phyloP scores from a whole-genome alignment of 805 yeast species.

The Yarrowia keelungensis region DNA sequence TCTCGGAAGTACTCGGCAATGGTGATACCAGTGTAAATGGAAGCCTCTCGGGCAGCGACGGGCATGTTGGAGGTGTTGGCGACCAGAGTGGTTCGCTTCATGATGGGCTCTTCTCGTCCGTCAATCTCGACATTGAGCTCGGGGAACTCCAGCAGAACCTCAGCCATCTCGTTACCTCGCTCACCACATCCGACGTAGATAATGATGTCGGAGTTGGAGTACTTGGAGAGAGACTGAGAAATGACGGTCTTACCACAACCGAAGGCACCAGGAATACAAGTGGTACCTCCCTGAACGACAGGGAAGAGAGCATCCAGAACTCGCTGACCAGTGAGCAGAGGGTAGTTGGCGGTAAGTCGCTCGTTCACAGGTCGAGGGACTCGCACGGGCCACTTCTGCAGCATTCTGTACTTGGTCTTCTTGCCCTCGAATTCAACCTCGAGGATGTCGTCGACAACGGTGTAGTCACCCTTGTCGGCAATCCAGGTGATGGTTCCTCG shows the following conservation, averaged over 20 bases:
- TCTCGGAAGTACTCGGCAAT: constrained; percentile 99
- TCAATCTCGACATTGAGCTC: constrained; percentile 88
- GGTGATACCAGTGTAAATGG: constrained; percentile 98
- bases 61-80: constrained; percentile 99
- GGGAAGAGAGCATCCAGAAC: constrained; percentile 98
- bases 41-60: constrained; percentile 99
- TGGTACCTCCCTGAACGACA: constrained; percentile 99
- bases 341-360: constrained; percentile 90
- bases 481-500: constrained; percentile 94
- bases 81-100: constrained; percentile 98
- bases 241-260: constrained; percentile 99
- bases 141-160: constrained; percentile 99
- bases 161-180: constrained; percentile 99
- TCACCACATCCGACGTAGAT: constrained; percentile 97
- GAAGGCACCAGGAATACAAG: constrained; percentile 99
- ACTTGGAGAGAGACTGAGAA: constrained; percentile 95
- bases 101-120: constrained; percentile 96
- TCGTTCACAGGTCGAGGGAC: constrained; percentile 98
- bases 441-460: constrained; percentile 84
- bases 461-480: constrained; percentile 89
- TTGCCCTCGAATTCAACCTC: constrained; percentile 96
- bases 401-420: constrained; percentile 82
- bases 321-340: constrained; percentile 97
- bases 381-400: constrained; percentile 99
- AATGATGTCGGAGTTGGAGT: constrained; percentile 95